Conservation (phyloP, 257 asterid genomes). For the Fraxinus pennsylvanica region DNA sequence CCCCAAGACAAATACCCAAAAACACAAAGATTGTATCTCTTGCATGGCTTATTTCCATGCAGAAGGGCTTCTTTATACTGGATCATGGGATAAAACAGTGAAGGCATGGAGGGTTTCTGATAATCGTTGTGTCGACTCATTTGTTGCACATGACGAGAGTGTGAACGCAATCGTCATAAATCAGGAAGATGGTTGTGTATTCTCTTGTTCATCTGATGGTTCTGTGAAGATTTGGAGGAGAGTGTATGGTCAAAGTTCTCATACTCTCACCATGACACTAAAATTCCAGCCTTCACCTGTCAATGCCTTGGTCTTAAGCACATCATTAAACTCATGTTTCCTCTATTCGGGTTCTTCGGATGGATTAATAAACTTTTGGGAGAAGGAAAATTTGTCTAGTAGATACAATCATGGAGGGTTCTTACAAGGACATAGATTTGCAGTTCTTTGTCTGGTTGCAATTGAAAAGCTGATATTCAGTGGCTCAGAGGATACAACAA, state of each 20-base stretch:
- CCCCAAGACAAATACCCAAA: slow-evolving; percentile 11
- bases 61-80: slow-evolving; percentile 80
- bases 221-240: slow-evolving; percentile 77
- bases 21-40: slow-evolving; percentile 60
- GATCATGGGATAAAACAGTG: slow-evolving; percentile 69
- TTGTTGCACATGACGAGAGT: slow-evolving; percentile 67
- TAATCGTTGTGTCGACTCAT: slow-evolving; percentile 62
- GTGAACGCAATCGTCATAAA: slow-evolving; percentile 59
- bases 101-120: slow-evolving; percentile 70
- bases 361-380: slow-evolving; percentile 91
- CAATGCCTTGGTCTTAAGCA: slow-evolving; percentile 58
- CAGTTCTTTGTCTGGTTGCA: slow-evolving; percentile 71
- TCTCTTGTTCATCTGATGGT: slow-evolving; percentile 82
- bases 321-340: slow-evolving; percentile 43
- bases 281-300: slow-evolving; percentile 79
- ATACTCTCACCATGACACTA: slow-evolving; percentile 74
- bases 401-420: slow-evolving; percentile 86
- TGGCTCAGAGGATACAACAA: slow-evolving; percentile 89
- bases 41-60: slow-evolving; percentile 88
- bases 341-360: slow-evolving; percentile 90
- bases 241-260: slow-evolving; percentile 77
- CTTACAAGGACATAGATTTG: slow-evolving; percentile 74
- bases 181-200: slow-evolving; percentile 75
- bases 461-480: slow-evolving; percentile 74
- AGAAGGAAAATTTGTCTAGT: slow-evolving; percentile 71